Conservation (phyloP, 331 rosid species). For the Pyrus hybrid region DNA sequence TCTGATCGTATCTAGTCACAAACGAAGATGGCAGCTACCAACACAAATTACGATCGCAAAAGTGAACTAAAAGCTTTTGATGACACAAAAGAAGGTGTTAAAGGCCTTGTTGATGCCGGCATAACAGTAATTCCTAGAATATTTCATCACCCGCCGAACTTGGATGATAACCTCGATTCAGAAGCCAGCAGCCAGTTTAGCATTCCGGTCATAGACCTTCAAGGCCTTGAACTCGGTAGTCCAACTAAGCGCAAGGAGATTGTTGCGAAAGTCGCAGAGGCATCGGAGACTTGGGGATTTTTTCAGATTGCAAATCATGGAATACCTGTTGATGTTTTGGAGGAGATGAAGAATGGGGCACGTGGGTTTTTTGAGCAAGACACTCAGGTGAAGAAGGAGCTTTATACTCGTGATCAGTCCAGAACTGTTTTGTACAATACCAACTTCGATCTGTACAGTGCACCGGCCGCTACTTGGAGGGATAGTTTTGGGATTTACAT, state of each 20-base stretch:
- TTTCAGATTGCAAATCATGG: neutral
- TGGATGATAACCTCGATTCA: neutral
- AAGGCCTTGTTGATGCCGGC: slow-evolving; percentile 58
- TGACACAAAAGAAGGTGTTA: slow-evolving; percentile 57
- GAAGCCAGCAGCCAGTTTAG: neutral
- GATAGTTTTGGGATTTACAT: neutral
- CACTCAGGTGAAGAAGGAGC: neutral
- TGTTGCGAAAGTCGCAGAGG: slow-evolving; percentile 17
- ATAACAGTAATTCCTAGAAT: slow-evolving; percentile 32
- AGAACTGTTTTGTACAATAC: neutral
- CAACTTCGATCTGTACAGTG: neutral
- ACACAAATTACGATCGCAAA: slow-evolving; percentile 9
- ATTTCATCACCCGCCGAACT: slow-evolving; percentile 25
- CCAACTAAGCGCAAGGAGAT: slow-evolving; percentile 6
- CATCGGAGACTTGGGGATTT: slow-evolving; percentile 44
- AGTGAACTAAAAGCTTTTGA: slow-evolving; percentile 50
- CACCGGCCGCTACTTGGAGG: slow-evolving; percentile 4
- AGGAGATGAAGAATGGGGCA: neutral
- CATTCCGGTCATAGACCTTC: slow-evolving; percentile 45
- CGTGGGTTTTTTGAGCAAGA: neutral
- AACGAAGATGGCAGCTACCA: slow-evolving; percentile 10
- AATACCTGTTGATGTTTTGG: neutral
- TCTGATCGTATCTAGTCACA: neutral
- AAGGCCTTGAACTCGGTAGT: slow-evolving; percentile 8
- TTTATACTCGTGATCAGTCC: slow-evolving; percentile 14